These are phyloP conservation scores for Paulownia fortunei DNA, from an alignment of 257 asterid species.

Conservation along the genomic window DNA sequence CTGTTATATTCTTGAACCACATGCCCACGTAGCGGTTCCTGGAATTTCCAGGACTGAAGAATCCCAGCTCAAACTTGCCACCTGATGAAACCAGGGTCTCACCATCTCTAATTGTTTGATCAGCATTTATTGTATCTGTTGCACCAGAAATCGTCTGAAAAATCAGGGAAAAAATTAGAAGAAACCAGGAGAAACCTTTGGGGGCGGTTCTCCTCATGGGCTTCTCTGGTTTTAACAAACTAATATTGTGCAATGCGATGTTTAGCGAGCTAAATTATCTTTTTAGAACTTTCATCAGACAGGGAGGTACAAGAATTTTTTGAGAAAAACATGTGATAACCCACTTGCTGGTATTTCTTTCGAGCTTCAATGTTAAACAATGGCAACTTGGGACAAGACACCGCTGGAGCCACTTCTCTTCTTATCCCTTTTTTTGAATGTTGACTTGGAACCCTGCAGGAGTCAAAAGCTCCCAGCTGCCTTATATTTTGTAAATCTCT, in stretches of 20 bases:
- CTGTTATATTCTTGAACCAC: conserved; percentile 45
- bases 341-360: neutral
- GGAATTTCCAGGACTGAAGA: conserved; percentile 35
- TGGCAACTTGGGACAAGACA: neutral
- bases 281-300: neutral
- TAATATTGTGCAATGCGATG: neutral
- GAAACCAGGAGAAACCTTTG: neutral
- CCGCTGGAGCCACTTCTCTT: neutral
- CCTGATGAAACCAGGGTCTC: conserved; percentile 28
- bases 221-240: neutral
- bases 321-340: neutral
- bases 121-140: conserved; percentile 10
- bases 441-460: conserved; percentile 3
- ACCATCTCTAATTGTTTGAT: conserved; percentile 24
- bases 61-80: conserved; percentile 25
- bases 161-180: conserved; percentile 11
- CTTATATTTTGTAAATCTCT: too few species aligned
- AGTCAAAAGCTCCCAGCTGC: neutral
- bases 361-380: neutral
- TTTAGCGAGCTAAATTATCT: neutral
- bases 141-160: neutral
- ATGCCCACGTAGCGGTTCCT: conserved; percentile 41
- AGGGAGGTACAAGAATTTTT: neutral
- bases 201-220: neutral
- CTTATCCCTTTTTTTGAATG: neutral